Percentiles rank a stretch among this genome's conserved stretches.
Conservation (phyloP, 1,284 basidiomycete species). For the Anthracocystis walkeri region DNA sequence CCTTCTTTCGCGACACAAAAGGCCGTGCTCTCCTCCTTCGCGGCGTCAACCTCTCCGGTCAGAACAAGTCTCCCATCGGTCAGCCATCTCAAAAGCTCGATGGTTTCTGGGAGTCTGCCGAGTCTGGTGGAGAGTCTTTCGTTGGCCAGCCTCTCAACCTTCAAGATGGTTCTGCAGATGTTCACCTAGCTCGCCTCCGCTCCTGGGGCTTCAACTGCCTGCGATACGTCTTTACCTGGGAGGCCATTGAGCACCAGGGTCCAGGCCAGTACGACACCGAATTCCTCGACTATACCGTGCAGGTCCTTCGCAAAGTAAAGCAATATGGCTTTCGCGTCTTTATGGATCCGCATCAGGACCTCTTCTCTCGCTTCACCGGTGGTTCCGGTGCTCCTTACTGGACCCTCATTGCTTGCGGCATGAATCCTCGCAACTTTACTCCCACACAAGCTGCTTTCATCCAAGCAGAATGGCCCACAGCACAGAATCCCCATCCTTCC, state of each 20-base stretch:
- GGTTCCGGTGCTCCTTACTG: slow-evolving; percentile 96
- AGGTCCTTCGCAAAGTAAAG: slow-evolving; percentile 88
- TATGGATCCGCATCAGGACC: slow-evolving; percentile 97
- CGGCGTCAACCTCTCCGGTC: slow-evolving; percentile 91
- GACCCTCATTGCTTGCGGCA: slow-evolving; percentile 91
- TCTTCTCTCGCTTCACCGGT: slow-evolving; percentile 95
- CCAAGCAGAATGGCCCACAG: slow-evolving; percentile 85
- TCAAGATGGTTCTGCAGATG: slow-evolving; percentile 84
- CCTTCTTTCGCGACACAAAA: slow-evolving; percentile 82
- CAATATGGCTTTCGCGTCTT: slow-evolving; percentile 92
- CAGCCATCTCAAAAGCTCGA: slow-evolving; percentile 76
- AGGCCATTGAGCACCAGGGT: slow-evolving; percentile 89
- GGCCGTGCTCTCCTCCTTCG: slow-evolving; percentile 88
- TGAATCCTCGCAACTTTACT: slow-evolving; percentile 86
- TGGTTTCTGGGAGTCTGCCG: slow-evolving; percentile 88
- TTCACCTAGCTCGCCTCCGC: slow-evolving; percentile 85
- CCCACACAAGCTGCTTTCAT: slow-evolving; percentile 86
- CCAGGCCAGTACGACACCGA: slow-evolving; percentile 93
- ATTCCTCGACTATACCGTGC: slow-evolving; percentile 91
- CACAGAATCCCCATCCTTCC: slow-evolving; percentile 77
- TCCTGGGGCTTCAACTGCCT: slow-evolving; percentile 96
- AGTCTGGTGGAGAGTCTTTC: slow-evolving; percentile 80
- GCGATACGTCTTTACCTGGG: slow-evolving; percentile 94
- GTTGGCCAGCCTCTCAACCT: slow-evolving; percentile 80
- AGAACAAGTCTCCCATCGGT: slow-evolving; percentile 82